Conservation (phyloP, 2,329 filamentous ascomycete genomes). For the Cladophialophora chaetospira region DNA sequence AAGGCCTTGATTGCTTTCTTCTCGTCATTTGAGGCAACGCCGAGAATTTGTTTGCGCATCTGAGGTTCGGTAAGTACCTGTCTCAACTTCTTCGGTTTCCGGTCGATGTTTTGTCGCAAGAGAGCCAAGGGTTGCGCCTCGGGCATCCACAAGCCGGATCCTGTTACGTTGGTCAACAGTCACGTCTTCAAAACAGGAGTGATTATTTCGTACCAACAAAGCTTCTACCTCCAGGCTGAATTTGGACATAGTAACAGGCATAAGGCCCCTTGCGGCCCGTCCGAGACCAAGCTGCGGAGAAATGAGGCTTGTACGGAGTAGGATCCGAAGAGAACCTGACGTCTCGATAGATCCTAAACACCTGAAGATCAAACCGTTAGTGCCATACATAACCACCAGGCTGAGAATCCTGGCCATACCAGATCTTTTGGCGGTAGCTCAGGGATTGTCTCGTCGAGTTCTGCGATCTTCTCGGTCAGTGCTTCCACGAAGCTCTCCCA, state of each 20-base stretch:
- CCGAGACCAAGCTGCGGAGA: constrained; percentile 82
- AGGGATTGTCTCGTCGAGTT: constrained; percentile 77
- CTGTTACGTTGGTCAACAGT: constrained; percentile 46
- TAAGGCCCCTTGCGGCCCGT: constrained; percentile 86
- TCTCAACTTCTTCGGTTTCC: constrained; percentile 70
- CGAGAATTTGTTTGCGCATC: constrained; percentile 68
- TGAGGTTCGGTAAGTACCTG: constrained; percentile 61
- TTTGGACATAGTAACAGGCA: constrained; percentile 84
- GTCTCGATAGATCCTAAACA: constrained; percentile 86
- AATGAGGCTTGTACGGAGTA: constrained; percentile 83
- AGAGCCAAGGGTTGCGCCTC: constrained; percentile 66
- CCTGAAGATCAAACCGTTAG: constrained; percentile 41
- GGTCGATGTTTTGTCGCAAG: constrained; percentile 74
- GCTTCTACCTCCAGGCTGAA: constrained; percentile 67
- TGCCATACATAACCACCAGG: constrained; percentile 13
- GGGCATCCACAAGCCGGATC: constrained; percentile 80
- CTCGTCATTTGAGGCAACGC: constrained; percentile 56
- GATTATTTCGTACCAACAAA: constrained; percentile 71
- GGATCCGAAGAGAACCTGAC: constrained; percentile 75
- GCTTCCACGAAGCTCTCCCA: constrained; percentile 77
- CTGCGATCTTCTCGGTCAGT: constrained; percentile 69
- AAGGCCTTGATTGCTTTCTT: constrained; percentile 70
- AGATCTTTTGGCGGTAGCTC: constrained; percentile 84
- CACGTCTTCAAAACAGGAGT: too few species aligned
- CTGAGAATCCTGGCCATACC: constrained; percentile 45